Evolutionary conservation across 139 green algal species (phyloP).

Genomic region (Micractinium conductrix): DNA sequence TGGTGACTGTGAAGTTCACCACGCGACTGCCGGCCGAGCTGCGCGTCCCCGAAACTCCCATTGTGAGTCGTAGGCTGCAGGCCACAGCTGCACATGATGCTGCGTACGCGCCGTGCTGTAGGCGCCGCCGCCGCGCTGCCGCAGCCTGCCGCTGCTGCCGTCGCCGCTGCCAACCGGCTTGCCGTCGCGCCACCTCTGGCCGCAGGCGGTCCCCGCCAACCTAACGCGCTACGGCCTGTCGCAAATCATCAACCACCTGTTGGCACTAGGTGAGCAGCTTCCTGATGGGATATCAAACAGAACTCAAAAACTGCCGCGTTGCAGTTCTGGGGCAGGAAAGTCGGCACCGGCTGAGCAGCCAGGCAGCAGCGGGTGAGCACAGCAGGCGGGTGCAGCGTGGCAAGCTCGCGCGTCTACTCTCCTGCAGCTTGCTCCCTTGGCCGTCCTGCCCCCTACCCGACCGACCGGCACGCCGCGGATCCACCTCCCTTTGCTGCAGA

Average conservation of each 20-base stretch:
- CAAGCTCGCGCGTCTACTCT: no score
- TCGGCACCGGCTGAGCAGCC: not conserved
- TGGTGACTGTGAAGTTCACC: conserved; percentile 83
- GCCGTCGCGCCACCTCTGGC: no score
- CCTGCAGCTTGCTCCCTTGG: not conserved
- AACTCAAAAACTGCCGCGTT: no score
- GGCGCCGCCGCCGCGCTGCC: no score
- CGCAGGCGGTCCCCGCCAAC: conserved; percentile 84
- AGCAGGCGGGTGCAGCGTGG: no score
- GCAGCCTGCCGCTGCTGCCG: not conserved
- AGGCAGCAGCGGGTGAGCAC: no score
- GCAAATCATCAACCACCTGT: conserved; percentile 96
- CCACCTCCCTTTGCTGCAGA: conserved; percentile 66
- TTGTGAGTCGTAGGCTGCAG: conserved; percentile 63
- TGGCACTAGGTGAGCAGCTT: conserved; percentile 81
- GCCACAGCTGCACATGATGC: not conserved
- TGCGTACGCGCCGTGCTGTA: no score
- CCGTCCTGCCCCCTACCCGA: not conserved
- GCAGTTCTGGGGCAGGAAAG: no score
- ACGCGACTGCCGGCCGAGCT: conserved; percentile 83
- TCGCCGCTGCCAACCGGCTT: no score
- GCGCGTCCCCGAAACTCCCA: conserved; percentile 71
- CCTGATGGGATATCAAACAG: no score
- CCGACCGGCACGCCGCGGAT: not conserved
- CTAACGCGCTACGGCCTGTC: conserved; percentile 94